Evolutionary conservation across 1,284 basidiomycete species (phyloP).

Genomic region (Rhizoctonia solani): DNA sequence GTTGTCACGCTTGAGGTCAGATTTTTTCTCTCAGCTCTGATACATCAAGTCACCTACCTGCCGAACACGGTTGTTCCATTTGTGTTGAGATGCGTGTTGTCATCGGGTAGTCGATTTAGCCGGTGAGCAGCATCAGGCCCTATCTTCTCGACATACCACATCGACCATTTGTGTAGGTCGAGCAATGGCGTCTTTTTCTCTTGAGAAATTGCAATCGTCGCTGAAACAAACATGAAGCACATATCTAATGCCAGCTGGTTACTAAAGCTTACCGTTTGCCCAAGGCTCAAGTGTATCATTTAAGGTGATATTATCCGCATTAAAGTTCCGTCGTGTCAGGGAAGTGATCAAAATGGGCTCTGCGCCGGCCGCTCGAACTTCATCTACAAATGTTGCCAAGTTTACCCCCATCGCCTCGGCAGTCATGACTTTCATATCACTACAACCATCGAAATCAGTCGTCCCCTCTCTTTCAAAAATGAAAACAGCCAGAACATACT

Average conservation of each 20-base stretch:
- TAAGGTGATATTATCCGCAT: constrained; percentile 47
- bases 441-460: neutral
- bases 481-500: constrained; percentile 36
- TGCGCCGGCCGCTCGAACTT: constrained; percentile 48
- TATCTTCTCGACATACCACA: constrained; percentile 51
- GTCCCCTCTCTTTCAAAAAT: no score
- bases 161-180: constrained; percentile 51
- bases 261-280: constrained; percentile 47
- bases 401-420: constrained; percentile 54
- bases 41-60: neutral
- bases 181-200: constrained; percentile 49
- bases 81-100: constrained; percentile 47
- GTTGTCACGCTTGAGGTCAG: neutral
- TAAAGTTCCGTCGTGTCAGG: constrained; percentile 51
- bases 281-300: constrained; percentile 51
- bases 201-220: constrained; percentile 49
- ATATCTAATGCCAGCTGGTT: neutral
- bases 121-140: constrained; percentile 51
- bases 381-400: constrained; percentile 50
- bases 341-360: constrained; percentile 53
- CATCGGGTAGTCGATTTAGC: constrained; percentile 49
- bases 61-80: constrained; percentile 41
- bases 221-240: constrained; percentile 37
- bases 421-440: constrained; percentile 52
- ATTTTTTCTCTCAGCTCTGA: no score